phyloP scores from a whole-genome alignment of 441 rosid genomes.

The Jatropha podagrica region DNA sequence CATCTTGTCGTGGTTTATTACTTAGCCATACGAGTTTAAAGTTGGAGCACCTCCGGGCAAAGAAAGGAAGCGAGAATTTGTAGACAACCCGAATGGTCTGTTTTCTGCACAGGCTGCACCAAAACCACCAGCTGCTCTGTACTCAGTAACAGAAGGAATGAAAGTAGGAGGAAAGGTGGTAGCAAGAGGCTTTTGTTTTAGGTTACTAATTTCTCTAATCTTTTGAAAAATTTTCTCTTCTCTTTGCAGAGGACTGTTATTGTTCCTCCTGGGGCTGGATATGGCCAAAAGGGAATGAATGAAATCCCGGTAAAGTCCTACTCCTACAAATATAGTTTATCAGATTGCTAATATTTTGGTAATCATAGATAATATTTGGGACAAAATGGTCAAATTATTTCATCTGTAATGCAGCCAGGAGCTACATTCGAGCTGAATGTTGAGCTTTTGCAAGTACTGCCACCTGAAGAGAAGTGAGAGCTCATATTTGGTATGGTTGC shows the following conservation, averaged over 20 bases:
- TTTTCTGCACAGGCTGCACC: constrained; percentile 97
- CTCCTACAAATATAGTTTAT: neutral
- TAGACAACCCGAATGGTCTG: constrained; percentile 87
- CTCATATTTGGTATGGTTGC: neutral
- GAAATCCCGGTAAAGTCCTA: constrained; percentile 71
- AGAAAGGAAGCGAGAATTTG: constrained; percentile 78
- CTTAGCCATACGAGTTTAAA: constrained; percentile 80
- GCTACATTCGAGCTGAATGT: constrained; percentile 75
- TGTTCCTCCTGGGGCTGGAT: constrained; percentile 85
- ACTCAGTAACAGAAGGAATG: constrained; percentile 78
- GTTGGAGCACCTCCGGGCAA: constrained; percentile 86
- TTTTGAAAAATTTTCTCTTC: constrained; percentile 2
- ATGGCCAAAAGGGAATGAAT: constrained; percentile 83
- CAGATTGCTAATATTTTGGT: neutral
- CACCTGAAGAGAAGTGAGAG: constrained; percentile 45
- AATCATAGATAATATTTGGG: neutral
- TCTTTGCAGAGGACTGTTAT: constrained; percentile 73
- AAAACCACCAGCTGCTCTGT: constrained; percentile 93
- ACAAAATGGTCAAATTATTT: neutral
- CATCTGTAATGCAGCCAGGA: constrained; percentile 63
- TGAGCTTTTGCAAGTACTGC: constrained; percentile 70
- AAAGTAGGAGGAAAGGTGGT: constrained; percentile 90
- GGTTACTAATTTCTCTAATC: neutral
- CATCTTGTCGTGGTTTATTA: constrained; percentile 11
- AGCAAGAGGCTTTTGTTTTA: neutral